Conservation (phyloP, 768 basidiomycete genomes). For the Mycena capillaripes region DNA sequence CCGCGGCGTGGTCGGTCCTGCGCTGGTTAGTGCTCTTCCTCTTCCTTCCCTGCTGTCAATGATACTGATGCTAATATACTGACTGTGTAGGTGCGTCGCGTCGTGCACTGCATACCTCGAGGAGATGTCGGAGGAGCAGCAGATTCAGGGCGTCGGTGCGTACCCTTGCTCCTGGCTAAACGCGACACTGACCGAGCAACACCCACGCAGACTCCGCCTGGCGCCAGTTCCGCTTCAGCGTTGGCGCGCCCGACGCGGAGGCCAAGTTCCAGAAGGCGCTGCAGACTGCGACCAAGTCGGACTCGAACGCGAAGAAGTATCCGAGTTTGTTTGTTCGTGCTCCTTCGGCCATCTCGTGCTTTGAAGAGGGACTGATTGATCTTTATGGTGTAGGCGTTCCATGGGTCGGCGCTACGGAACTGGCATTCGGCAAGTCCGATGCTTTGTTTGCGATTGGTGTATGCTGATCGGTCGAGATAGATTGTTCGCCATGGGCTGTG, state of each 20-base stretch:
- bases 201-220: slow-evolving; percentile 56
- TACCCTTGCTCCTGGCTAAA: neutral
- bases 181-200: neutral
- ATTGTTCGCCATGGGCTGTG: slow-evolving; percentile 82
- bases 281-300: slow-evolving; percentile 50
- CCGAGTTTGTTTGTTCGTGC: slow-evolving; percentile 61
- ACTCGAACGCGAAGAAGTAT: slow-evolving; percentile 58
- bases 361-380: neutral
- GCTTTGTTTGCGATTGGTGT: neutral
- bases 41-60: neutral
- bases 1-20: slow-evolving; percentile 76
- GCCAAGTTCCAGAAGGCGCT: slow-evolving; percentile 70
- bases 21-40: slow-evolving; percentile 62
- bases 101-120: slow-evolving; percentile 82
- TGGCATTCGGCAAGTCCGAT: slow-evolving; percentile 73
- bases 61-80: neutral
- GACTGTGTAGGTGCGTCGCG: slow-evolving; percentile 79
- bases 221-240: slow-evolving; percentile 79
- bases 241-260: slow-evolving; percentile 80
- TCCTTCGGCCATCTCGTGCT: neutral
- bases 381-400: slow-evolving; percentile 66
- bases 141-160: slow-evolving; percentile 67
- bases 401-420: slow-evolving; percentile 74
- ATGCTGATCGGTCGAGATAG: slow-evolving; percentile 46
- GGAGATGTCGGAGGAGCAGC: slow-evolving; percentile 69